Conservation (phyloP, 371 early-diverging fungal genomes). For the Mucor lusitanicus region DNA sequence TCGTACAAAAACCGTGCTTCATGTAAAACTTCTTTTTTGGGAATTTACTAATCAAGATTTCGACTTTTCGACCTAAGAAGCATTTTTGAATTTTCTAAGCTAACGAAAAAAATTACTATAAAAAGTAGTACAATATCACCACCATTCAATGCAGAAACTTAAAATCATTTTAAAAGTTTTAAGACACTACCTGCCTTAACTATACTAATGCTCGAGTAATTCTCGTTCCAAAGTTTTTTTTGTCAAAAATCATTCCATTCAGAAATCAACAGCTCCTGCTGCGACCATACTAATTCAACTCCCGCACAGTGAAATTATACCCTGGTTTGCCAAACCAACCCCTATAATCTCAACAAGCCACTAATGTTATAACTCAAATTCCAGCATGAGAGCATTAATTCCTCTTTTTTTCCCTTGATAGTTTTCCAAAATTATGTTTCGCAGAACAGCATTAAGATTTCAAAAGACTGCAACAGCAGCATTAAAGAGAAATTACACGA, state of each 20-base stretch:
- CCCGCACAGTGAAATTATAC: not conserved
- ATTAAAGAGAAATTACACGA: conserved; percentile 13
- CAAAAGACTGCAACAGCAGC: conserved; percentile 10
- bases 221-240: not conserved
- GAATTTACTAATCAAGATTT: not conserved
- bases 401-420: not conserved
- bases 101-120: not conserved
- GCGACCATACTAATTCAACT: not conserved
- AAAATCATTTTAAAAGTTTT: not conserved
- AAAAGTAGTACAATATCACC: not conserved
- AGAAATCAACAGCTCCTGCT: not conserved
- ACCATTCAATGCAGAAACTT: not conserved
- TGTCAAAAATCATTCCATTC: not conserved
- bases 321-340: not conserved
- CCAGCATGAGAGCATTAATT: conserved; percentile 9
- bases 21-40: not conserved
- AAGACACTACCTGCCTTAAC: not conserved
- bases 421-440: conserved; percentile 10
- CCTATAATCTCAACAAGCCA: conserved; percentile 16
- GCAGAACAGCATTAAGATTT: conserved; percentile 11
- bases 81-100: not conserved
- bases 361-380: not conserved
- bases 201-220: not conserved
- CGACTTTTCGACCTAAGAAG: not conserved
- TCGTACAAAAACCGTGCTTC: not conserved